Base-by-base conservation (phyloP, 2,329 filamentous ascomycete genomes). In the Apiospora saccharicola region DNA sequence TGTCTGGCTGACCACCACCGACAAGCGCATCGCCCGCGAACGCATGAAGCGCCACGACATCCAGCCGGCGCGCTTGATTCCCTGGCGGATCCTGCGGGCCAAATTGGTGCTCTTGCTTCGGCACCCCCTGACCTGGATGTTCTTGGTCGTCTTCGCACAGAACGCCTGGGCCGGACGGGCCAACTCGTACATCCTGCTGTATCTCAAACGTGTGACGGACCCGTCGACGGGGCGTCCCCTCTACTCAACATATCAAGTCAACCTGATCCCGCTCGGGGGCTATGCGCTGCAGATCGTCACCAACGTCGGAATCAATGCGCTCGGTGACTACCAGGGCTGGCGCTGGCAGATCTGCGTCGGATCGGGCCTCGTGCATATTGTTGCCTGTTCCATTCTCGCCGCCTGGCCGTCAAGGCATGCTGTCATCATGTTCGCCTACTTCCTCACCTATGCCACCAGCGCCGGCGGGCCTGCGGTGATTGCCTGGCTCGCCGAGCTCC, bases 311-410 rank as follows among this genome's bases (percentile, higher is more conserved):
- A 73, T 83, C 16, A 83, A 83, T 69, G 79, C 78, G 5, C 61
- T 83, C 0, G 82, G 81, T 0, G 82, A 83, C 71, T 79, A 78
- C 78, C 83, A 82, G 73, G 78, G 78, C 34, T 83, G 82, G 82
- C 78, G 82, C 10, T 83, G 82, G 82, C 82, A 83, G 72, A 69
- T 49, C 24, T 46, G n/a, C 24, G 77, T 83, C 37, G 81, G 79
- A 61, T 76, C 79, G 19, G 80, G 77, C 19, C 77, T 79, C 2
- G 70, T 82, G 13, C 78, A 81, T 69, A 76, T 82, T 1, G 75
- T 78, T 2, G 64, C 37, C 19, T 41, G 34, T 4, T 22, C 41
- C 19, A 80, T 83, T 0, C 76, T 83, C 4, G 80, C 79, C 34
- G 79, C 73, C 0, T 82, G 81, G 80, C 81, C 81, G 0, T 74